Conservation (phyloP, 2,329 filamentous ascomycete genomes). For the Pestalotiopsis sp. region DNA sequence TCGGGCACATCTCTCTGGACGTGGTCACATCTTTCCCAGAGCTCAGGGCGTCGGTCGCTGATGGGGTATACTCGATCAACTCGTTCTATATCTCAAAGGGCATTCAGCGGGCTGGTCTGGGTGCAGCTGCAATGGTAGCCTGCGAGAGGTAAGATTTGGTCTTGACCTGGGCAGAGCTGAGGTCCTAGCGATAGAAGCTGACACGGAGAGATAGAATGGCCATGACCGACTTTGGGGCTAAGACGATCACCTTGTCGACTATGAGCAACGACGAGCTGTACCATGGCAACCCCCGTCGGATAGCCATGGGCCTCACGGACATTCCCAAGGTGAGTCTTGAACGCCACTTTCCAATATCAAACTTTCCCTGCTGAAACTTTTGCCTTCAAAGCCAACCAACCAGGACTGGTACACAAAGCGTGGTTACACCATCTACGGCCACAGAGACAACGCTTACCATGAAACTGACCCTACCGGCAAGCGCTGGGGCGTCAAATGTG, state of each 20-base stretch:
- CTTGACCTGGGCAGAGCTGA: neutral
- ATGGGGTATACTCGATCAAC: constrained; percentile 25
- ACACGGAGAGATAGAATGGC: constrained; percentile 23
- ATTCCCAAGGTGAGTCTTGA: constrained; percentile 18
- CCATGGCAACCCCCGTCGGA: constrained; percentile 22
- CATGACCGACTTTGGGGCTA: constrained; percentile 23
- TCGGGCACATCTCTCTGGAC: constrained; percentile 36
- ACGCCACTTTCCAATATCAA: neutral
- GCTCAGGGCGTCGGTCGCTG: constrained; percentile 19
- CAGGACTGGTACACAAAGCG: constrained; percentile 29
- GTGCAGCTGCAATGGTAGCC: constrained; percentile 21
- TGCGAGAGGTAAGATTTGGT: constrained; percentile 22
- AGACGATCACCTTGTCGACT: constrained; percentile 25
- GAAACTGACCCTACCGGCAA: constrained; percentile 26
- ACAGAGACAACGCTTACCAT: constrained; percentile 20
- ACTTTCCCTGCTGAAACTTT: constrained; percentile 4
- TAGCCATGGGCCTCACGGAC: constrained; percentile 19
- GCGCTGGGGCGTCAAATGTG: constrained; percentile 17
- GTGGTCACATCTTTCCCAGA: constrained; percentile 19
- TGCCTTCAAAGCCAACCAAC: constrained; percentile 20
- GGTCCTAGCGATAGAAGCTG: neutral
- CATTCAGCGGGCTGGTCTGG: constrained; percentile 26
- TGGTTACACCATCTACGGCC: constrained; percentile 25
- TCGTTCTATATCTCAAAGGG: constrained; percentile 28
- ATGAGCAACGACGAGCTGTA: constrained; percentile 23